Base-by-base conservation (phyloP, 2,329 filamentous ascomycete genomes). In the Didymella arachidicola region DNA sequence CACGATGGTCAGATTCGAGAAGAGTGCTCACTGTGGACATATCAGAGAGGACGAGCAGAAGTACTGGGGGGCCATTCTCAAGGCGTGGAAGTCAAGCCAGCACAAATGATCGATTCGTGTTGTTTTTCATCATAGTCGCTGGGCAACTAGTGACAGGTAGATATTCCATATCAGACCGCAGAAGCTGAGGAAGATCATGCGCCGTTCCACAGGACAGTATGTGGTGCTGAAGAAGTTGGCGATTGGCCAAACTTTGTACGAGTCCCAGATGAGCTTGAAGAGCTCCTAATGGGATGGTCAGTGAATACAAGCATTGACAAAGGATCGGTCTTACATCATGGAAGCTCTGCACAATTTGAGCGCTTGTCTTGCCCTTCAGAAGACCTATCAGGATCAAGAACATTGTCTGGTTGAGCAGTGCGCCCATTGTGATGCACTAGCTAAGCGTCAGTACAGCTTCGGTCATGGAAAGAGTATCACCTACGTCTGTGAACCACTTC, bases 121-220 rank as follows among this genome's bases (percentile, higher is more conserved):
- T 60, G 27, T 10, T 22, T 38, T 58, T 2, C n/a, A 44, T 27
- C 70, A 77, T 32, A 76, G 53, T n/a, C 71, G 63, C 19, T 69
- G 66, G 14, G 75, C 83, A 57, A 88, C 79, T 63, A 93, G 78
- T 65, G 88, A 92, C 75, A 93, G 80, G 73, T 91, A 93, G 36
- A 93, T 81, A 1, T 89, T 89, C 91, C 91, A 94, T 11, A 81
- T 81, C 38, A 93, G 81, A 7, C 91, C 90, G 34, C 89, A 90
- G 61, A 89, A 76, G 65, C 87, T 87, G n/a, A 88, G 88, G 60
- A 93, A 84, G 51, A 93, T 79, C 64, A 90, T 90, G 27, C 91
- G 82, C 27, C 82, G 81, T 73, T 92, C 85, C 12, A 92, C 85
- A 12, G 88, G 90, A 67, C 89, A 84, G 49, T 92, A 79, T 0